Percentiles rank a stretch among this genome's conserved stretches.
Evolutionary conservation across 768 basidiomycete genomes (phyloP).

Genomic region (Macrolepiota fuliginosa): DNA sequence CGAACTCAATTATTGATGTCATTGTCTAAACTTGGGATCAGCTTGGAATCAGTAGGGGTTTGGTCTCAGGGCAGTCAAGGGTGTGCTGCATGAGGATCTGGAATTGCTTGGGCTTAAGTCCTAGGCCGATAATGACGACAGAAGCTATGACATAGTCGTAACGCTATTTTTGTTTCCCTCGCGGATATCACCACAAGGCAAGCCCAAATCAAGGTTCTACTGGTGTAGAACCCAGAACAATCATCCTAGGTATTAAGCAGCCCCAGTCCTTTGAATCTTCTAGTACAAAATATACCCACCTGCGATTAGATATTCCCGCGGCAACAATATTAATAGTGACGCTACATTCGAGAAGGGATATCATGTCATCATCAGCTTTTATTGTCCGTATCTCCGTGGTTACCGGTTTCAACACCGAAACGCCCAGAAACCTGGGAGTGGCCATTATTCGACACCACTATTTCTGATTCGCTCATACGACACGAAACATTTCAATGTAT

Average conservation of each 20-base stretch:
- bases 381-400: constrained; percentile 6
- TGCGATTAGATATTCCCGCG: background rate
- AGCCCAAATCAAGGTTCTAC: background rate
- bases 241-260: background rate
- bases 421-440: background rate
- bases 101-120: background rate
- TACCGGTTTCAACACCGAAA: background rate
- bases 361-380: background rate
- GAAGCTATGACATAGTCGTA: background rate
- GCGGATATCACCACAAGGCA: background rate
- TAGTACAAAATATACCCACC: background rate
- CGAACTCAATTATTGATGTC: background rate
- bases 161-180: background rate
- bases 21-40: background rate
- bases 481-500: background rate
- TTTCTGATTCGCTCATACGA: too few species aligned
- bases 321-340: background rate
- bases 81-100: background rate
- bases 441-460: too few species aligned
- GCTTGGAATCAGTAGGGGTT: background rate
- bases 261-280: background rate
- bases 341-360: background rate
- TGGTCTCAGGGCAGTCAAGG: background rate
- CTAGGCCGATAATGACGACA: background rate
- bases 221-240: background rate